Base-by-base conservation (phyloP, 441 rosid genomes). In the Euphorbia schlechtendalii region DNA sequence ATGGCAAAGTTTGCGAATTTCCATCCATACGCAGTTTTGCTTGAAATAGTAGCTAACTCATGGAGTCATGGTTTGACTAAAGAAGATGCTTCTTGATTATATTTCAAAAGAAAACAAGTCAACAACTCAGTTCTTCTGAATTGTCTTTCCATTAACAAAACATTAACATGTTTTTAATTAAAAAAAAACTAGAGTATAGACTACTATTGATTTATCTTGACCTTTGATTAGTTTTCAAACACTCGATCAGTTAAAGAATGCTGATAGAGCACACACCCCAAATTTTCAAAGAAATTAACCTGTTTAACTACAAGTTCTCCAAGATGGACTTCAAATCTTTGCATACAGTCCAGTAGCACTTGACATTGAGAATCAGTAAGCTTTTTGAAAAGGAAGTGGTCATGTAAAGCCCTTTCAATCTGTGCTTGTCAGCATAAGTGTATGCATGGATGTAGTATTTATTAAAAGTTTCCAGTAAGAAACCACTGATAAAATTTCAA, bases 311-410 rank as follows among this genome's bases (percentile, higher is more conserved):
- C 90, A 77, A 82, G 80, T 78, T 95, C 98, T 66, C 98, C 96
- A 25, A 91, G 90, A 67, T 75, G 89, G 72, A 92, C 89, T 82
- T 87, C 96, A 69, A 95, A 77, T 77, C 96, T 89, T 79, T 89
- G 92, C 98, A 95, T 91, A 80, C 98, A 95, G 73, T 95, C 99
- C 86, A 95, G 80, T 58, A 95, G 80, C 82, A 95, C 96, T 75
- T 91, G 96, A 70, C 95, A 83, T 48, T 95, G 99, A 32, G 91
- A 80, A 95, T 91, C 73, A 95, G 99, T 82, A 95, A 95, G 82
- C n/a, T n/a, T n/a, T n/a, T n/a, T n/a, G n/a, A n/a, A n/a, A n/a
- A n/a, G n/a, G n/a, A n/a, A n/a, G n/a, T 95, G 99, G 69, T 86
- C 96, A 66, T 79, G 89, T 82, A 91, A 81, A 22, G 88, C 96